These are phyloP conservation scores for Lentinula aciculospora DNA, from an alignment of 768 basidiomycete species.

Conservation along the genomic window DNA sequence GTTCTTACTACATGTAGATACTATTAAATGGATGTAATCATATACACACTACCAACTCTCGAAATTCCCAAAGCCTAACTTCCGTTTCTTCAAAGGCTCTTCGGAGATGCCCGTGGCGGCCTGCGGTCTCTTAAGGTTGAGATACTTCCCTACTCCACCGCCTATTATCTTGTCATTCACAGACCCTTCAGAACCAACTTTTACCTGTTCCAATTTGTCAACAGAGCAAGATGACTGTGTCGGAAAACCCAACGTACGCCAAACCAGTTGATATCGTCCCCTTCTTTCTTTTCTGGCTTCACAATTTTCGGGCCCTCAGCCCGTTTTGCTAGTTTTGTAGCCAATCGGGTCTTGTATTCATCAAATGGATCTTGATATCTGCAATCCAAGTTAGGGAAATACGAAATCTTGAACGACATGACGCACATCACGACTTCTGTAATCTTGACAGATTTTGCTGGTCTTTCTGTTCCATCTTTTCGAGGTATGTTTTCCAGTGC, in stretches of 20 bases:
- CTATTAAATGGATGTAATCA: background rate
- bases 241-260: slow-evolving; percentile 31
- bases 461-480: slow-evolving; percentile 83
- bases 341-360: slow-evolving; percentile 79
- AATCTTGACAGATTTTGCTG: slow-evolving; percentile 80
- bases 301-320: slow-evolving; percentile 22
- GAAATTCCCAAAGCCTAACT: slow-evolving; percentile 88
- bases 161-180: slow-evolving; percentile 22
- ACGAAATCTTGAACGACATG: background rate
- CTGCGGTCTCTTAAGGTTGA: slow-evolving; percentile 48
- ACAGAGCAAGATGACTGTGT: background rate
- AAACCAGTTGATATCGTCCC: slow-evolving; percentile 82
- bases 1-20: background rate
- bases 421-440: slow-evolving; percentile 82
- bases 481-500: slow-evolving; percentile 76
- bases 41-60: slow-evolving; percentile 59
- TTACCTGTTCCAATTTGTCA: slow-evolving; percentile 30
- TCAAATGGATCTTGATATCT: slow-evolving; percentile 96
- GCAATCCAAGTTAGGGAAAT: slow-evolving; percentile 9
- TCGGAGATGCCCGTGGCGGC: slow-evolving; percentile 13
- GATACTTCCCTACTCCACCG: slow-evolving; percentile 78
- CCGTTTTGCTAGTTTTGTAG: slow-evolving; percentile 67
- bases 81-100: slow-evolving; percentile 65
- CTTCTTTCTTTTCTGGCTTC: slow-evolving; percentile 45
- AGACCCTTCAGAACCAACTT: slow-evolving; percentile 51